Percentiles rank a stretch among this genome's conserved stretches.
Conservation (phyloP, 2,329 filamentous ascomycete species). For the Bipolaris oryzae region DNA sequence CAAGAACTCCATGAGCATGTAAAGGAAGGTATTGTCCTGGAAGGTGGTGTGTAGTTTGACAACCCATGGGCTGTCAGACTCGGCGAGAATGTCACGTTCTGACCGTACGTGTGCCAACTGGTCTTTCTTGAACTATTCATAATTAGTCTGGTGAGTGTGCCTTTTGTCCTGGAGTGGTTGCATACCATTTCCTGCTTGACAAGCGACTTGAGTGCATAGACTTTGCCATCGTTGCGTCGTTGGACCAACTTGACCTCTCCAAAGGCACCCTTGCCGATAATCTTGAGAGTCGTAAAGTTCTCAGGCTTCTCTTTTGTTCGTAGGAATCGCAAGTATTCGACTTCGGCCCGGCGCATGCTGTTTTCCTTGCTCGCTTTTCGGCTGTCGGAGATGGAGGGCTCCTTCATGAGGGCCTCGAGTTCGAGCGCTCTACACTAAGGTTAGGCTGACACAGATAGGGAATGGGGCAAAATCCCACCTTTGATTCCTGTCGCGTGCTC, state of each 20-base stretch:
- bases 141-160: slow-evolving; percentile 24
- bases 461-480: slow-evolving; percentile 64
- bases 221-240: slow-evolving; percentile 93
- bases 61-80: slow-evolving; percentile 99
- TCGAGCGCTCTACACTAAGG: slow-evolving; percentile 75
- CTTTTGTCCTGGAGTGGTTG: background rate
- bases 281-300: slow-evolving; percentile 96
- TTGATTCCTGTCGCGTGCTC: slow-evolving; percentile 91
- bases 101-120: slow-evolving; percentile 96
- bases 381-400: slow-evolving; percentile 73
- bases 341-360: slow-evolving; percentile 84
- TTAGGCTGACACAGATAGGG: slow-evolving; percentile 18
- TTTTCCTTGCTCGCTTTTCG: slow-evolving; percentile 86
- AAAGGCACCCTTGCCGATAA: slow-evolving; percentile 98
- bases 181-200: slow-evolving; percentile 93
- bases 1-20: slow-evolving; percentile 99
- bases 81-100: slow-evolving; percentile 95
- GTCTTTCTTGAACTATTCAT: slow-evolving; percentile 83
- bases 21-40: slow-evolving; percentile 93
- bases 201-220: slow-evolving; percentile 97
- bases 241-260: slow-evolving; percentile 98
- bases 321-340: slow-evolving; percentile 90
- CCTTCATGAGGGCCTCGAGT: slow-evolving; percentile 82
- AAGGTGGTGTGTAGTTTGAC: slow-evolving; percentile 99
- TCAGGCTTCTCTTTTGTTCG: slow-evolving; percentile 90